phyloP scores from a whole-genome alignment of 2,329 filamentous ascomycete species.

The Talaromyces amestolkiae region DNA sequence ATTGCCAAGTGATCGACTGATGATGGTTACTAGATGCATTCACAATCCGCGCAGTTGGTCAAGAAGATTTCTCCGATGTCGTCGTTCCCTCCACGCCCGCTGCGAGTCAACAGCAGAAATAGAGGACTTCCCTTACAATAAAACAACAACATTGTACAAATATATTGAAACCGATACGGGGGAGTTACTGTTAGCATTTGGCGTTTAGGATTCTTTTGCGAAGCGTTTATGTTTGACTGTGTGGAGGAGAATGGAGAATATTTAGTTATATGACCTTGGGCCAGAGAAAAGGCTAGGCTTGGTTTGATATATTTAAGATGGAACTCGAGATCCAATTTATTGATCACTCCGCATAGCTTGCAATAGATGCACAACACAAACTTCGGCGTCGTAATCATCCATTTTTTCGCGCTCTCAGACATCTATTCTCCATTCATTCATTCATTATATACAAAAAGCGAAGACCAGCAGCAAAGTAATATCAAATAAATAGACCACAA shows the following conservation, averaged over 20 bases:
- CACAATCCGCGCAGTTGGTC: constrained; percentile 80
- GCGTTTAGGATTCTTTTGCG: not conserved
- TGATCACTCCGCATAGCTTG: too few species aligned
- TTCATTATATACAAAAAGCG: constrained; percentile 15
- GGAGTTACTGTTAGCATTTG: not conserved
- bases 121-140: not conserved
- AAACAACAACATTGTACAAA: constrained; percentile 8
- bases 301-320: too few species aligned
- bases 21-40: constrained; percentile 55
- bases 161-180: not conserved
- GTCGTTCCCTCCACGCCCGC: constrained; percentile 70
- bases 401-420: not conserved
- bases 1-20: not conserved
- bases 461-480: not conserved
- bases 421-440: constrained; percentile 5
- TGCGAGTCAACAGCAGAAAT: constrained; percentile 1
- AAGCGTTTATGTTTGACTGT: not conserved
- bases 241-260: not conserved
- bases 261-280: not conserved
- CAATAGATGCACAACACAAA: too few species aligned
- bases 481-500: not conserved
- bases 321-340: not conserved
- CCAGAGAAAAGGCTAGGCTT: not conserved
- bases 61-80: constrained; percentile 96
- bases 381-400: not conserved